Evolutionary conservation across 495 filamentous ascomycete species (phyloP).

Genomic region (Penicillium angulare): DNA sequence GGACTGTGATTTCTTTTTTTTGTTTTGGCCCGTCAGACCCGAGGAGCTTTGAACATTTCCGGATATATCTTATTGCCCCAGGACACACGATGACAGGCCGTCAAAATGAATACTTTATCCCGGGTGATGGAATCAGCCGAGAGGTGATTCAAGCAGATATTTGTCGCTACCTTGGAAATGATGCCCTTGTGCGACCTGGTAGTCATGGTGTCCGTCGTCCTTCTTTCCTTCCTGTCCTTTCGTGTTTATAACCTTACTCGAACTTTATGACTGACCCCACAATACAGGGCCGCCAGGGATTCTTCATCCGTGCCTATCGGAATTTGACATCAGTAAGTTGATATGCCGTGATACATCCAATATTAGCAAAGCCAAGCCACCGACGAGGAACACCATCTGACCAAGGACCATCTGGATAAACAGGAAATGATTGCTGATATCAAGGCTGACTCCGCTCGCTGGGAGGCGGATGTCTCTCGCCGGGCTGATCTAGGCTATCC

Average conservation of each 20-base stretch:
- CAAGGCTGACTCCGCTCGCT: conserved; percentile 76
- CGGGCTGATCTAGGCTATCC: conserved; percentile 47
- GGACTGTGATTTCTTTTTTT: conserved; percentile 16
- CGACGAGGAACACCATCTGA: conserved; percentile 19
- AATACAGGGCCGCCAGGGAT: conserved; percentile 66
- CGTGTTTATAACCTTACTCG: background rate
- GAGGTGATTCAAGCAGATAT: conserved; percentile 96
- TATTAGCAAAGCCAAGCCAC: background rate
- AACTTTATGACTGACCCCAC: conserved; percentile 30
- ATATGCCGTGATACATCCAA: background rate
- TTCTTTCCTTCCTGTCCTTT: conserved; percentile 8
- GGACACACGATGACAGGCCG: conserved; percentile 49
- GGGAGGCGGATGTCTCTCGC: conserved; percentile 67
- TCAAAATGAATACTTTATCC: conserved; percentile 83
- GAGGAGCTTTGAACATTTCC: conserved; percentile 29
- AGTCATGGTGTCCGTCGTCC: conserved; percentile 67
- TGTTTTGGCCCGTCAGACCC: conserved; percentile 37
- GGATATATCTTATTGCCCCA: conserved; percentile 26
- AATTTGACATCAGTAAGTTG: conserved; percentile 78
- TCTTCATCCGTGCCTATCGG: conserved; percentile 84
- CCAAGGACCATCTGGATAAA: conserved; percentile 12
- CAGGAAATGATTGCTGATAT: conserved; percentile 89
- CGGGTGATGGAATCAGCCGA: conserved; percentile 84
- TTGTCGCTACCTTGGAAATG: conserved; percentile 88
- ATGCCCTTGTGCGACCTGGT: conserved; percentile 85